phyloP scores from a whole-genome alignment of 108 stramenopile species.

The Mayamaea pseudoterrestris region DNA sequence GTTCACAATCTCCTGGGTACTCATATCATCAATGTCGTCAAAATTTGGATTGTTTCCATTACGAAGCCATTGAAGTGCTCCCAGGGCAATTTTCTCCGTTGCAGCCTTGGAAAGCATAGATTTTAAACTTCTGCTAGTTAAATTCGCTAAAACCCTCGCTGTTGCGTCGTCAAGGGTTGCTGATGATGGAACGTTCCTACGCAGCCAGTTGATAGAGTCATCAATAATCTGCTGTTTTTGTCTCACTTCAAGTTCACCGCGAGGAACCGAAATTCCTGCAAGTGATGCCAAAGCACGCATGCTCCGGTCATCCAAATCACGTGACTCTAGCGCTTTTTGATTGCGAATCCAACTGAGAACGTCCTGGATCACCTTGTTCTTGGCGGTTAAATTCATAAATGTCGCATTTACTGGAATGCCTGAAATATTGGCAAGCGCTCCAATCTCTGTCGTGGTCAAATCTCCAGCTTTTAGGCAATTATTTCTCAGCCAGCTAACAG shows the following conservation, averaged over 20 bases:
- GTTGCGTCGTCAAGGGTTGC: slow-evolving; percentile 13
- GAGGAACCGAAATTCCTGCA: slow-evolving; percentile 1
- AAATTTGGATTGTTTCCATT: slow-evolving; percentile 5
- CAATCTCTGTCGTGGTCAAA: neutral
- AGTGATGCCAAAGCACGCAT: slow-evolving; percentile 3
- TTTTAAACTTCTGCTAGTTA: neutral
- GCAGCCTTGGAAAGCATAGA: neutral
- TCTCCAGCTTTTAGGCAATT: slow-evolving; percentile 1
- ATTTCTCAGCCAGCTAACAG: slow-evolving; percentile 18
- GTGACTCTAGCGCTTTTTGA: neutral
- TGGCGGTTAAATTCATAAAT: slow-evolving; percentile 1
- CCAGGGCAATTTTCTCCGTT: slow-evolving; percentile 1
- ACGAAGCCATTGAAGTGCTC: slow-evolving; percentile 11
- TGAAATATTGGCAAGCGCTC: slow-evolving; percentile 4
- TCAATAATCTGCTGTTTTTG: slow-evolving; percentile 2
- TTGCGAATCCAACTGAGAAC: slow-evolving; percentile 17
- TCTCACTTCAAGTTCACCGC: neutral
- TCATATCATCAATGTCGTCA: neutral
- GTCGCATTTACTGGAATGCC: neutral
- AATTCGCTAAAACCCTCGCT: too few relatives aligned
- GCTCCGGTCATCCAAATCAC: slow-evolving; percentile 1
- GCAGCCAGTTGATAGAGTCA: slow-evolving; percentile 22
- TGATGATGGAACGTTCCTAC: slow-evolving; percentile 13
- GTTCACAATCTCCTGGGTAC: neutral
- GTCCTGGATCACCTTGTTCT: slow-evolving; percentile 6